Percentiles rank a stretch among this genome's conserved stretches.
Conservation (phyloP, 1,139 yeast species). For the Kluyveromyces marxianus region DNA sequence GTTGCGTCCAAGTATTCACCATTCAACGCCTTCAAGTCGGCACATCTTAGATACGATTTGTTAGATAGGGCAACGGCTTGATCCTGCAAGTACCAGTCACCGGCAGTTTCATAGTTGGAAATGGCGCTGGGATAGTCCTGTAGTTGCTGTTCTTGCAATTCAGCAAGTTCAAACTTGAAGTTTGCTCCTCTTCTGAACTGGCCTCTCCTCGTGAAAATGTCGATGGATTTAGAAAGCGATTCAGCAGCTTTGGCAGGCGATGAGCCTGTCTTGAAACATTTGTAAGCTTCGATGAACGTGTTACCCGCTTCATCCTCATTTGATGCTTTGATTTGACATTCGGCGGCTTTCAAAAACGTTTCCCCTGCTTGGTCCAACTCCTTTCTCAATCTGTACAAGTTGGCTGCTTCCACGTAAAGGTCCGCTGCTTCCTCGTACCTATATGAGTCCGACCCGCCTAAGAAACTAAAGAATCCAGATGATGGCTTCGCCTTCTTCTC, state of each 20-base stretch:
- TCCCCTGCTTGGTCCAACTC: conserved; percentile 67
- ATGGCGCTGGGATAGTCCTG: conserved; percentile 64
- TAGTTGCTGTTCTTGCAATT: conserved; percentile 67
- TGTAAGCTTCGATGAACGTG: conserved; percentile 84
- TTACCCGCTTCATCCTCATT: conserved; percentile 90
- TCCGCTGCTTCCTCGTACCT: conserved; percentile 90
- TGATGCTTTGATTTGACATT: conserved; percentile 63
- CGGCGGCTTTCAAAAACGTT: conserved; percentile 81
- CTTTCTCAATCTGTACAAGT: conserved; percentile 68
- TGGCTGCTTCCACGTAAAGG: conserved; percentile 83
- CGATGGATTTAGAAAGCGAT: conserved; percentile 69
- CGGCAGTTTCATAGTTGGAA: conserved; percentile 81
- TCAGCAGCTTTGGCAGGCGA: conserved; percentile 74
- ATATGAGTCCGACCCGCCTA: conserved; percentile 60
- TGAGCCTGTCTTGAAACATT: conserved; percentile 65
- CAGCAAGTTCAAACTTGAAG: conserved; percentile 85
- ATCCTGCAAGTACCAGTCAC: conserved; percentile 92
- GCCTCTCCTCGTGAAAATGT: conserved; percentile 79
- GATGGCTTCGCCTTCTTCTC: conserved; percentile 64
- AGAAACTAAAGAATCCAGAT: conserved; percentile 64
- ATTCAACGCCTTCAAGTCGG: conserved; percentile 75
- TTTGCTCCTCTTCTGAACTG: conserved; percentile 96
- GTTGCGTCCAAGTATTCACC: conserved; percentile 71
- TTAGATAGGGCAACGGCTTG: conserved; percentile 87
- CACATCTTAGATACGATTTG: conserved; percentile 83